Conservation (phyloP, 2,329 filamentous ascomycete species). For the Exophiala sideris region DNA sequence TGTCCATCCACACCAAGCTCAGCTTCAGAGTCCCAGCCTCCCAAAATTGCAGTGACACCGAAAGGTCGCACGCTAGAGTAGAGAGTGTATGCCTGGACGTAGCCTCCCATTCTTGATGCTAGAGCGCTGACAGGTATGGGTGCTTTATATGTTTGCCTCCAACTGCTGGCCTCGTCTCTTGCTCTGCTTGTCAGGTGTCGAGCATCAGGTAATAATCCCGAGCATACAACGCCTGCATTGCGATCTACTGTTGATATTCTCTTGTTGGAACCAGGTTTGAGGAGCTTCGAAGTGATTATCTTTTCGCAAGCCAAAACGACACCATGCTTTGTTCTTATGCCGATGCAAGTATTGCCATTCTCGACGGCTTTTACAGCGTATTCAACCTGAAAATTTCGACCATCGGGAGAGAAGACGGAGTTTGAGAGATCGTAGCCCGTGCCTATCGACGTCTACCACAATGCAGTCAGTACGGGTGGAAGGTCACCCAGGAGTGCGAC, state of each 20-base stretch:
- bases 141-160: slow-evolving; percentile 91
- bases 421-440: slow-evolving; percentile 99
- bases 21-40: slow-evolving; percentile 85
- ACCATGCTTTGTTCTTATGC: slow-evolving; percentile 95
- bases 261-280: slow-evolving; percentile 95
- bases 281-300: slow-evolving; percentile 88
- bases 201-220: slow-evolving; percentile 90
- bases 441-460: slow-evolving; percentile 87
- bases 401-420: slow-evolving; percentile 98
- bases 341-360: slow-evolving; percentile 93
- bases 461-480: slow-evolving; percentile 1
- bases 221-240: slow-evolving; percentile 87
- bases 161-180: slow-evolving; percentile 86
- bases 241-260: slow-evolving; percentile 92
- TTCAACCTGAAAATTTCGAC: slow-evolving; percentile 97
- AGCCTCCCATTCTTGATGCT: slow-evolving; percentile 88
- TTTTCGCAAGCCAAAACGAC: slow-evolving; percentile 96
- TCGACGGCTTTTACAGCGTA: slow-evolving; percentile 98
- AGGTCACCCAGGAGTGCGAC: not conserved
- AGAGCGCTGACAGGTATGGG: slow-evolving; percentile 87
- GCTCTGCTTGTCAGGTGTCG: slow-evolving; percentile 92
- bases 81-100: slow-evolving; percentile 94
- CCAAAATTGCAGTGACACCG: slow-evolving; percentile 91
- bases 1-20: slow-evolving; percentile 85
- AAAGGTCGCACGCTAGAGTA: slow-evolving; percentile 97